Conservation (phyloP, 2,329 filamentous ascomycete genomes). For the Penicillium concentricum region DNA sequence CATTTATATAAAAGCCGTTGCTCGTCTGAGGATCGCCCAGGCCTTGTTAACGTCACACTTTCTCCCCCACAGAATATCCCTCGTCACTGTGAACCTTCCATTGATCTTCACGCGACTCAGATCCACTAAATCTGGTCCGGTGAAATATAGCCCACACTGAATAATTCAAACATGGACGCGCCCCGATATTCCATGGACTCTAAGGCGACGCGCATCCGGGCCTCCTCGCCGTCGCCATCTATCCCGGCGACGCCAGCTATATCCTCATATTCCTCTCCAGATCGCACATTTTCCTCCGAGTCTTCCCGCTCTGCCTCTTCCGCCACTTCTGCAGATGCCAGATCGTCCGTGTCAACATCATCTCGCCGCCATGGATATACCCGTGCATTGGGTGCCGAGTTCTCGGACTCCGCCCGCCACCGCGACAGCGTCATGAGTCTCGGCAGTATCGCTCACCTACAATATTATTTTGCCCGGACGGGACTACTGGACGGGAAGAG, state of each 20-base stretch:
- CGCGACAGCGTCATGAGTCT: conserved; percentile 94
- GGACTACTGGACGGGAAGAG: conserved; percentile 92
- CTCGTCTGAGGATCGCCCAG: neutral
- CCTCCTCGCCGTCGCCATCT: conserved; percentile 41
- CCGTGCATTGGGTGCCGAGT: conserved; percentile 81
- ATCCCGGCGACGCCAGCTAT: conserved; percentile 45
- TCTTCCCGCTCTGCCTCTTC: conserved; percentile 49
- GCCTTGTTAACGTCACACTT: neutral
- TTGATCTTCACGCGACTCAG: conserved; percentile 1
- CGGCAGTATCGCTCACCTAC: conserved; percentile 93
- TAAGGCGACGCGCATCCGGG: conserved; percentile 27
- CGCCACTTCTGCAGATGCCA: conserved; percentile 42
- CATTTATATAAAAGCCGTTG: conserved; percentile 7
- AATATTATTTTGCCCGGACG: conserved; percentile 97
- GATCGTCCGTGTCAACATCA: conserved; percentile 44
- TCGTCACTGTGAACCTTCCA: neutral
- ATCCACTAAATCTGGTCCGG: neutral
- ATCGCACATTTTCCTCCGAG: conserved; percentile 47
- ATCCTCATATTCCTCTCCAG: conserved; percentile 45
- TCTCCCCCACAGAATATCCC: neutral
- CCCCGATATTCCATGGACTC: conserved; percentile 14
- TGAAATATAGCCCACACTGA: conserved; percentile 9
- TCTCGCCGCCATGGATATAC: conserved; percentile 75
- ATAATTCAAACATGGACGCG: conserved; percentile 29
- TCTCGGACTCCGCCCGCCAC: conserved; percentile 84